phyloP scores from a whole-genome alignment of 2,329 filamentous ascomycete species.

The Colletotrichum tofieldiae region DNA sequence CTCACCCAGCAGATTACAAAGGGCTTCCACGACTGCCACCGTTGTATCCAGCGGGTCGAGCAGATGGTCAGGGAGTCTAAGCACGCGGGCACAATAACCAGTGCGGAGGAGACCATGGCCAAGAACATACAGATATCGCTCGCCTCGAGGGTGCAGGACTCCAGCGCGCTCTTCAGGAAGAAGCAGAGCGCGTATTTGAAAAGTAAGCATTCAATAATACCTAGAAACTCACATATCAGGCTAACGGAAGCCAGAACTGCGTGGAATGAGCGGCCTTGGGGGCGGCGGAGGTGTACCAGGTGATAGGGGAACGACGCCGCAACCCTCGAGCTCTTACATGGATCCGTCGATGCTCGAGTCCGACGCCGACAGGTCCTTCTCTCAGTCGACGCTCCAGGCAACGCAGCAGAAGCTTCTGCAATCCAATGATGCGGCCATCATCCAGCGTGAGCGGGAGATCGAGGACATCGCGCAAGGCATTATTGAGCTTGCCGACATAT shows the following conservation, averaged over 20 bases:
- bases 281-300: slow-evolving; percentile 64
- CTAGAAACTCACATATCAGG: not conserved
- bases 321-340: slow-evolving; percentile 70
- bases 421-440: slow-evolving; percentile 87
- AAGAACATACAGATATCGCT: slow-evolving; percentile 95
- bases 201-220: slow-evolving; percentile 69
- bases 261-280: slow-evolving; percentile 77
- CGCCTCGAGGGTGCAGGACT: slow-evolving; percentile 89
- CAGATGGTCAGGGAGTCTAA: slow-evolving; percentile 87
- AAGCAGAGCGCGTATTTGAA: slow-evolving; percentile 97
- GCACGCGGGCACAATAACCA: slow-evolving; percentile 79
- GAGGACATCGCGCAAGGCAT: slow-evolving; percentile 98
- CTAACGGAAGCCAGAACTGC: slow-evolving; percentile 72
- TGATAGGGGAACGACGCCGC: slow-evolving; percentile 69
- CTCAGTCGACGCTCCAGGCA: slow-evolving; percentile 89
- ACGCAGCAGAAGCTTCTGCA: slow-evolving; percentile 79
- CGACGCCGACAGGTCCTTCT: slow-evolving; percentile 92
- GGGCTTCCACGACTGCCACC: slow-evolving; percentile 91
- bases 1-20: slow-evolving; percentile 93
- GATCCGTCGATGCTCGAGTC: slow-evolving; percentile 94
- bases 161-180: slow-evolving; percentile 93
- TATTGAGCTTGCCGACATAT: slow-evolving; percentile 96
- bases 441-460: slow-evolving; percentile 95
- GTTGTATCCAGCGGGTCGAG: slow-evolving; percentile 89
- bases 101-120: slow-evolving; percentile 94